Evolutionary conservation across 1,139 yeast genomes (phyloP), one percentile per base, ranked within the genome.

Genomic region (Yamadazyma friedrichii): DNA sequence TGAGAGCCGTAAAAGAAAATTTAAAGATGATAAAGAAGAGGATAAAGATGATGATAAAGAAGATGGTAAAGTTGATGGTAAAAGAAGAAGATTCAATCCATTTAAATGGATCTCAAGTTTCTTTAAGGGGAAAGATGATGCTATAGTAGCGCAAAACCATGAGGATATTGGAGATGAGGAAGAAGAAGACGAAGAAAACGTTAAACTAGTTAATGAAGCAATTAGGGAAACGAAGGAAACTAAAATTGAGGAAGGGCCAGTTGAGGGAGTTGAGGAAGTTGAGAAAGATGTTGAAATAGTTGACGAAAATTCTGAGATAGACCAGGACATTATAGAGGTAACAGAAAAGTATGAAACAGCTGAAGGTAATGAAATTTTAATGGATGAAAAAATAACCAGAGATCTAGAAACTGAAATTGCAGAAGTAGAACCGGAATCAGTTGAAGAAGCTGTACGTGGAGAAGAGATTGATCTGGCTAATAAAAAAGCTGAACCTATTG

Each of bases 211-310:
- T 27, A 27, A 26, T 26, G n/a, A 26, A 26, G 28, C 4, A 8
- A 16, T 17, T 17, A 30, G 29, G 20, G 22, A 15, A 17, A 13
- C 12, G 11, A 29, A 28, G 11, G n/a, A 12, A 31, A 3, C 22
- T 16, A 6, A 33, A 15, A 15, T 10, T 29, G 40, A 35, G 13
- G 11, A 37, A 26, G 31, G 32, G 28, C 15, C 16, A 9, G 16
- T 15, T 9, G 38, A 33, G 9, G 39, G 15, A 29, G 33, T 13
- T 9, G 33, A 37, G 5, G 40, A 31, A 16, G 40, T 36, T 8
- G 42, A 42, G 6, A 47, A 47, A 28, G 45, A 46, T 9, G 34
- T 26, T 9, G 41, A 24, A 1, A 27, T 22, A n/a, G 8, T 8
- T 6, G 8, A 20, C 24, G 24, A 8, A 6, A 20, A 20, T 20